These are phyloP conservation scores for Phytopythium vexans DNA, from an alignment of 352 stramenopile genomes.

Conservation along the genomic window DNA sequence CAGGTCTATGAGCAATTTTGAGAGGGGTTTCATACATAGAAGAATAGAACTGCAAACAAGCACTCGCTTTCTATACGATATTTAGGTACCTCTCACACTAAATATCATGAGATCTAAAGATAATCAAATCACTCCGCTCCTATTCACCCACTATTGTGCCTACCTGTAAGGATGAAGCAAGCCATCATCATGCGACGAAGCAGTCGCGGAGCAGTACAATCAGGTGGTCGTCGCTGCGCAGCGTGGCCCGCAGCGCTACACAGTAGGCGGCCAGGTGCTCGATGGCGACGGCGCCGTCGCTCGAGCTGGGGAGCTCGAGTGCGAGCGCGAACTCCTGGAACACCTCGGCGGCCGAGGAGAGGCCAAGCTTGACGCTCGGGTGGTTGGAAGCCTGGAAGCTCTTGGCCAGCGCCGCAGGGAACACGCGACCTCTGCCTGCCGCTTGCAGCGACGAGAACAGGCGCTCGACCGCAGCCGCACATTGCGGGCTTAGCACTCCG, in stretches of 20 bases:
- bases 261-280: conserved; percentile 71
- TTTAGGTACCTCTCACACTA: no score
- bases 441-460: conserved; percentile 49
- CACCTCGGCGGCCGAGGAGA: conserved; percentile 24
- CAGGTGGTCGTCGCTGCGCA: conserved; percentile 52
- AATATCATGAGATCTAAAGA: no score
- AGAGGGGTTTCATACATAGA: no score
- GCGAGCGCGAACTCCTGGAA: conserved; percentile 74
- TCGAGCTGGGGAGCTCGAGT: conserved; percentile 48
- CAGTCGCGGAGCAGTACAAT: conserved; percentile 60
- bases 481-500: conserved; percentile 31
- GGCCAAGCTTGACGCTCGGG: conserved; percentile 53
- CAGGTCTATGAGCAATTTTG: no score
- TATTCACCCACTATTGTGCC: no score
- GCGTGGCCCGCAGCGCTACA: conserved; percentile 44
- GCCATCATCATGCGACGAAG: conserved; percentile 15
- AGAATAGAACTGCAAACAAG: no score
- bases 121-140: no score
- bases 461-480: conserved; percentile 24
- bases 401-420: conserved; percentile 50
- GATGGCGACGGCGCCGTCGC: conserved; percentile 40
- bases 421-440: conserved; percentile 52
- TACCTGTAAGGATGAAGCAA: no score
- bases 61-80: no score
- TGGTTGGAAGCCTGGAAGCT: conserved; percentile 61